Evolutionary conservation across 345 rosid genomes (phyloP), one percentile per base, ranked within the genome.

Genomic region (Eucalyptus marginata): DNA sequence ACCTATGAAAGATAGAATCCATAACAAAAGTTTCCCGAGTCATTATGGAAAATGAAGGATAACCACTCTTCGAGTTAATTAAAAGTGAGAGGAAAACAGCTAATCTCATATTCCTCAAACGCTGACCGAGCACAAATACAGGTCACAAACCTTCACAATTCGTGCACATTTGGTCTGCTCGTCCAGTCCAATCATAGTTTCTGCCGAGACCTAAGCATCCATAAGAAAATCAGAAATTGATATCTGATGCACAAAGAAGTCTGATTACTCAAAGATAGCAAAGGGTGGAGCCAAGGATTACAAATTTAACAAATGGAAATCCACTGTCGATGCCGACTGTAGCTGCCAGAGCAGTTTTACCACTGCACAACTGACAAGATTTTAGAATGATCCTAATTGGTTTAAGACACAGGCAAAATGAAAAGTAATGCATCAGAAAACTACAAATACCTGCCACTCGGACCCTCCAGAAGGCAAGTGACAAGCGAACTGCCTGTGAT

Each of bases 301-400:
- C 99, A 86, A 96, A 95, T 95, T 98, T 94, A 88, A 97, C 99
- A 90, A 94, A 97, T 51, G 99, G 99, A 87, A 97, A 97, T 90
- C 96, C 97, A 91, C 99, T 98, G 89, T 95, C 94, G 58, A 96
- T 95, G 88, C 99, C 98, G 87, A 92, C 94, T 68, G 99, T 98
- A 64, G 99, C 99, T 68, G 99, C 99, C 92, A 98, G 51, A 16
- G 99, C 99, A 89, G 99, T 94, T 95, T 98, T 97, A 91, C 99
- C 99, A 93, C 99, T 97, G 96, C 84, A 84, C 92, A 90, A 88
- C 31, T 2, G 47, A 31, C 31, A 13, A 64, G 3, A 46, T 87
- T 29, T 54, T 51, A 68, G 80, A 33, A 68, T 68, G 1, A 31
- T 64, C 31, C 44, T 22, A 33, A 7, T 31, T 17, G 58, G 7